Evolutionary conservation across 257 asterid species (phyloP).

Genomic region (Plantago elongata): DNA sequence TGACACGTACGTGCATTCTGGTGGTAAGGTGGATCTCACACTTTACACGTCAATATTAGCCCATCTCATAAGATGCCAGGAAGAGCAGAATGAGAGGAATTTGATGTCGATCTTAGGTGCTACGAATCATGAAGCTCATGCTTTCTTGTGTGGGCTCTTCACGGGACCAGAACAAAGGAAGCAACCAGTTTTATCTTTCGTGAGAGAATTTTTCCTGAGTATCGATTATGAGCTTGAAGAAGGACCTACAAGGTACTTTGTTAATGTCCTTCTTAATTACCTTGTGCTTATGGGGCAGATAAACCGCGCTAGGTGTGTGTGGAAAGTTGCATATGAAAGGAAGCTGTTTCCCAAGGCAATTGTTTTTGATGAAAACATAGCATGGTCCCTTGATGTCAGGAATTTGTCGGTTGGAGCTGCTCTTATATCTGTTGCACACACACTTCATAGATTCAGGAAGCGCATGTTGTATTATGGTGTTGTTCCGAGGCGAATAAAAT

Average conservation of each 20-base stretch:
- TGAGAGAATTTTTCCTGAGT: constrained; percentile 83
- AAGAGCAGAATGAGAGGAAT: constrained; percentile 77
- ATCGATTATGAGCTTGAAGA: constrained; percentile 87
- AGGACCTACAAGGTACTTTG: constrained; percentile 87
- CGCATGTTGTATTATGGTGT: constrained; percentile 94
- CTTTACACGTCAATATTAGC: constrained; percentile 94
- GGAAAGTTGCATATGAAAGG: constrained; percentile 97
- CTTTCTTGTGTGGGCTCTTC: constrained; percentile 88
- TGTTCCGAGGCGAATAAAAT: constrained; percentile 85
- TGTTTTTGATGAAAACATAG: constrained; percentile 94
- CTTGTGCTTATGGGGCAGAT: constrained; percentile 97
- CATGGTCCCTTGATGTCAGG: constrained; percentile 98
- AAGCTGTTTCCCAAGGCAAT: constrained; percentile 95
- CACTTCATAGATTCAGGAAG: constrained; percentile 94
- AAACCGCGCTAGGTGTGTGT: constrained; percentile 96
- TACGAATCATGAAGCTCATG: constrained; percentile 80
- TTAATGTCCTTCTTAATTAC: constrained; percentile 88
- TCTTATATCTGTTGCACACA: constrained; percentile 85
- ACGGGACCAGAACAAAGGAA: constrained; percentile 90
- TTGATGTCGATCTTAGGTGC: constrained; percentile 90
- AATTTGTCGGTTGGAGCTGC: constrained; percentile 96
- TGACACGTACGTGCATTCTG: constrained; percentile 67
- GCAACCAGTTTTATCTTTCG: constrained; percentile 77
- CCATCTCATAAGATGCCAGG: constrained; percentile 89
- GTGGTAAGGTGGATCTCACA: constrained; percentile 83